Base-by-base conservation (phyloP, 148 eudicot species). In the Spergularia bocconei region DNA sequence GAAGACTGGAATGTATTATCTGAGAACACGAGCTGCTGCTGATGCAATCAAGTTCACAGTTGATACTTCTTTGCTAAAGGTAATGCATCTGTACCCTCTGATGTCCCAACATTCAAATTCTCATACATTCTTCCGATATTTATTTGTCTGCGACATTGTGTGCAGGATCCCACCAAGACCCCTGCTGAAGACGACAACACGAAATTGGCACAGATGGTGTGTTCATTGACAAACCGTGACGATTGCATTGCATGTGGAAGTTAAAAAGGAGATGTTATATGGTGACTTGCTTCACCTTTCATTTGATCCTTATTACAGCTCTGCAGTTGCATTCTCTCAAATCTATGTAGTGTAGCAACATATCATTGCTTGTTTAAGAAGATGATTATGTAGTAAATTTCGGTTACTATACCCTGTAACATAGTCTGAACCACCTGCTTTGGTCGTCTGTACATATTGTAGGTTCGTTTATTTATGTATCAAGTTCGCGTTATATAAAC, bases 41-140 rank as follows among this genome's bases (percentile, higher is more conserved):
- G 98, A 92, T 86, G 99, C 99, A 67, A 95, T 95, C 79, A 91
- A 95, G 81, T 95, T 95, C 82, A 95, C 99, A 16, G 99, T 95
- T 16, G 99, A 95, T 78, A 88, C 94, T 52, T 81, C 91, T 56
- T 67, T 92, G 73, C 81, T 95, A 9, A 89, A 88, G 78, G 98
- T 90, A 81, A 47, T 11, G 11, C 68, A 33, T 44, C 20, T 54
- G 3, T 23, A 23, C 60, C 10, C 19, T 13, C 48, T 9, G 8
- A 8, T 72, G 20, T 33, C 19, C 6, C 44, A 54, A 1, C 13
- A 0, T 50, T 2, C 4, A 57, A 14, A 23, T 16, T 41, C n/a
- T n/a, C 25, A 5, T 13, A n/a, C 33, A 9, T 51, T 51, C 3
- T n/a, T 59, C 38, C 20, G 41, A 25, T 53, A 29, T 9, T 55